Conservation (phyloP, 352 stramenopile species). For the Pythium insidiosum region DNA sequence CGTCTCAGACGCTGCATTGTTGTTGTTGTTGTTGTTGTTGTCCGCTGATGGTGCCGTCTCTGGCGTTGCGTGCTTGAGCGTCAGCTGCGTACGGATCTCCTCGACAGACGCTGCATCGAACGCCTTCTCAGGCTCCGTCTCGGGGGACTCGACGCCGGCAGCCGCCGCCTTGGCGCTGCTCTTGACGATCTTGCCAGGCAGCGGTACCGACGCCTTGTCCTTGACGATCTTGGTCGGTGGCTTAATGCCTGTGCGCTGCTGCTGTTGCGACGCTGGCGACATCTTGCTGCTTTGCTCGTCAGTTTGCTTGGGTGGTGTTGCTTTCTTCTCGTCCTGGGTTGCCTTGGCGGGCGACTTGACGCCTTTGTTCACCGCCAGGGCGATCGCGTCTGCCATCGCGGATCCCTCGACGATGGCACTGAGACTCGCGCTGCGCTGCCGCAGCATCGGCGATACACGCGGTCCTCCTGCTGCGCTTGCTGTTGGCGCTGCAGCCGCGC, state of each 20-base stretch:
- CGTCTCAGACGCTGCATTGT: background rate
- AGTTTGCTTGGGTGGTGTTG: background rate
- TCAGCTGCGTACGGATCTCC: slow-evolving; percentile 48
- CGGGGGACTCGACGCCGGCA: slow-evolving; percentile 9
- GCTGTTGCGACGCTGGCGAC: background rate
- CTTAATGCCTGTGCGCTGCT: slow-evolving; percentile 5
- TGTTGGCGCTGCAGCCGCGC: too few species aligned
- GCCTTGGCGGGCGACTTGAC: slow-evolving; percentile 3
- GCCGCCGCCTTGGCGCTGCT: slow-evolving; percentile 4
- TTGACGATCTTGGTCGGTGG: slow-evolving; percentile 12
- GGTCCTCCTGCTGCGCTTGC: too few species aligned
- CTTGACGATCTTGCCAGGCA: slow-evolving; percentile 41
- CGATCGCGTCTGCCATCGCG: slow-evolving; percentile 6
- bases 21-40: slow-evolving; percentile 7
- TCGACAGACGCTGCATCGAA: slow-evolving; percentile 49
- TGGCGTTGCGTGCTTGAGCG: slow-evolving; percentile 41
- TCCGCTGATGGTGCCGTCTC: too few species aligned
- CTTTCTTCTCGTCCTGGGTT: slow-evolving; percentile 6
- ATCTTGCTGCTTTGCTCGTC: background rate
- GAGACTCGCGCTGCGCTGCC: slow-evolving; percentile 16
- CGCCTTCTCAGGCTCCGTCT: slow-evolving; percentile 4
- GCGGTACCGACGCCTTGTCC: slow-evolving; percentile 16
- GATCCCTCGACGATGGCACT: slow-evolving; percentile 24
- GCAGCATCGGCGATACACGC: slow-evolving; percentile 18
- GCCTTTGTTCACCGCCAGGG: background rate